These are phyloP conservation scores for Haberlea rhodopensis DNA, from an alignment of 257 asterid genomes.

Conservation along the genomic window DNA sequence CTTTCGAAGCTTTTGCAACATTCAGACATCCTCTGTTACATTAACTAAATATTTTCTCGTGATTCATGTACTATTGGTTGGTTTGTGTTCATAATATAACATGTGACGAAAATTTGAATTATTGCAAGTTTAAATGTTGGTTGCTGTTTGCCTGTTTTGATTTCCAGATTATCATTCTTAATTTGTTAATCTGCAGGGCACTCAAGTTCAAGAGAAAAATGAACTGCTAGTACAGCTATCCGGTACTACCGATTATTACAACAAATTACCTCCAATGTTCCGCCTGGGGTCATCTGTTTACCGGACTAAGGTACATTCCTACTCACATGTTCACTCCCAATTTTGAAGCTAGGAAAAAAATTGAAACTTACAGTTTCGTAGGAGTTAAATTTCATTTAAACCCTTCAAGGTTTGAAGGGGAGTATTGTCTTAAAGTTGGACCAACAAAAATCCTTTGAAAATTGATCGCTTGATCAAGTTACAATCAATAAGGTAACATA, in stretches of 20 bases:
- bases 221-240: conserved; percentile 50
- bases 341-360: too few species aligned
- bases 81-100: not conserved
- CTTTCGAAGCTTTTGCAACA: too few species aligned
- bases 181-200: conserved; percentile 53
- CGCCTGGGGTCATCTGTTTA: conserved; percentile 76
- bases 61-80: not conserved
- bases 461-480: too few species aligned
- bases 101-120: not conserved
- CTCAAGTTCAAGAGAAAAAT: conserved; percentile 76
- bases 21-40: too few species aligned
- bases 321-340: too few species aligned
- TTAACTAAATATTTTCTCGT: too few species aligned
- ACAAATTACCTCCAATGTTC: conserved; percentile 52
- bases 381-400: too few species aligned
- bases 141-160: not conserved
- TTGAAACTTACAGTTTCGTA: too few species aligned
- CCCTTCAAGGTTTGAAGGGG: too few species aligned
- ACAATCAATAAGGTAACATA: not conserved
- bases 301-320: conserved; percentile 52
- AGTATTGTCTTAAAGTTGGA: too few species aligned
- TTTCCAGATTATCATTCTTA: not conserved
- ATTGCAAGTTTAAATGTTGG: not conserved
- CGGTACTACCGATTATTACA: conserved; percentile 49
- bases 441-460: too few species aligned